Conservation (phyloP, 805 yeast genomes). For the Candida suzukii region DNA sequence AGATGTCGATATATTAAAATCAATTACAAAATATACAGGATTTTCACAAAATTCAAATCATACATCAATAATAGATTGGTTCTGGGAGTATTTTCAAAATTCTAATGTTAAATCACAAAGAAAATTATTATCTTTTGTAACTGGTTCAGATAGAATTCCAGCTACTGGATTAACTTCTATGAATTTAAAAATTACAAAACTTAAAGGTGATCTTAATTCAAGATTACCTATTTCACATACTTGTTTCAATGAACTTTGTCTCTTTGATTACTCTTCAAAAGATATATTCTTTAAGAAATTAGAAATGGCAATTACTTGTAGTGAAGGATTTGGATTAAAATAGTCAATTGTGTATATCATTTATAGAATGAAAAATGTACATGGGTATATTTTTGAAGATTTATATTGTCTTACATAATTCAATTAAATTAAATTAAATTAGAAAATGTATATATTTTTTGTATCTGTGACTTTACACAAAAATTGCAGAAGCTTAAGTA, state of each 20-base stretch:
- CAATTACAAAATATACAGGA: slow-evolving; percentile 70
- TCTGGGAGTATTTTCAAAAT: slow-evolving; percentile 71
- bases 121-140: slow-evolving; percentile 64
- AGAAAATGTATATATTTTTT: too few species aligned
- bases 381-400: background rate
- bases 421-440: too few species aligned
- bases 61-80: slow-evolving; percentile 66
- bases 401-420: too few species aligned
- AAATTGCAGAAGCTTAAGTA: too few species aligned
- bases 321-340: slow-evolving; percentile 73
- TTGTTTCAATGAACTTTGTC: slow-evolving; percentile 84
- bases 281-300: slow-evolving; percentile 55
- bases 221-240: slow-evolving; percentile 86
- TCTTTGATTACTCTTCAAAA: slow-evolving; percentile 55
- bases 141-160: slow-evolving; percentile 89
- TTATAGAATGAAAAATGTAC: too few species aligned
- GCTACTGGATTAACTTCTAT: slow-evolving; percentile 84
- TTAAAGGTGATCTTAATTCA: slow-evolving; percentile 25
- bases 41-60: slow-evolving; percentile 45
- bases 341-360: slow-evolving; percentile 4
- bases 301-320: slow-evolving; percentile 62
- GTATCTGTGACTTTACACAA: too few species aligned
- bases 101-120: slow-evolving; percentile 44
- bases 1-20: slow-evolving; percentile 59
- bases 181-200: slow-evolving; percentile 59